Evolutionary conservation across 805 yeast species (phyloP).

Genomic region (Candida berthetii): DNA sequence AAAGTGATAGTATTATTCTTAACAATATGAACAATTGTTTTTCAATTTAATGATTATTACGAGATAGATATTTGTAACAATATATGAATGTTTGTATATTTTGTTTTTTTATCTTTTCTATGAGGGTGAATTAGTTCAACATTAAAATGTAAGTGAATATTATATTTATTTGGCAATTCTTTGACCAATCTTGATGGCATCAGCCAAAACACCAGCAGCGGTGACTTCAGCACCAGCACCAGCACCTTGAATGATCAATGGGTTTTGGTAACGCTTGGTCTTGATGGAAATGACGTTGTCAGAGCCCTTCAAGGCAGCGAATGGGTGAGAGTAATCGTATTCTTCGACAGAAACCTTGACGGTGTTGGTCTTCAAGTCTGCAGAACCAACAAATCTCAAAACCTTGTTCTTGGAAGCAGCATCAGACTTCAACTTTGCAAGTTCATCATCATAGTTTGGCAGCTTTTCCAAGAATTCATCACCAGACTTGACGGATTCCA

Average conservation of each 20-base stretch:
- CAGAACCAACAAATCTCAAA: slow-evolving; percentile 87
- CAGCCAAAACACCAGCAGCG: slow-evolving; percentile 91
- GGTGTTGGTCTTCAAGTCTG: slow-evolving; percentile 63
- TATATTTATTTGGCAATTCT: slow-evolving; percentile 42
- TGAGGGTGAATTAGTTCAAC: neutral
- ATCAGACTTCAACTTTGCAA: slow-evolving; percentile 69
- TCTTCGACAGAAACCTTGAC: slow-evolving; percentile 86
- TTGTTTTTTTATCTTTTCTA: neutral
- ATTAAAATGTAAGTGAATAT: too few relatives aligned
- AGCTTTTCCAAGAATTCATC: slow-evolving; percentile 75
- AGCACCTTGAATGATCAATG: slow-evolving; percentile 96
- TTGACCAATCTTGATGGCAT: slow-evolving; percentile 86
- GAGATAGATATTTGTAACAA: neutral
- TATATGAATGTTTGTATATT: neutral
- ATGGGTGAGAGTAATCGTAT: slow-evolving; percentile 87
- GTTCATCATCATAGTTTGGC: slow-evolving; percentile 77
- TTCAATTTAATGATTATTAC: neutral
- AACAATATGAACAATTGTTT: slow-evolving; percentile 3
- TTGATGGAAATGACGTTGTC: slow-evolving; percentile 92
- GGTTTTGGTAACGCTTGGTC: slow-evolving; percentile 88
- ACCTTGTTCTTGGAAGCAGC: slow-evolving; percentile 85
- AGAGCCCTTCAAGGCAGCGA: slow-evolving; percentile 92
- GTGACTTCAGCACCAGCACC: slow-evolving; percentile 82
- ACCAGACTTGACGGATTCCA: slow-evolving; percentile 68
- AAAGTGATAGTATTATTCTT: slow-evolving; percentile 17